These are phyloP conservation scores for Penicillium rolfsii DNA, from an alignment of 2,329 filamentous ascomycete species.

Conservation along the genomic window DNA sequence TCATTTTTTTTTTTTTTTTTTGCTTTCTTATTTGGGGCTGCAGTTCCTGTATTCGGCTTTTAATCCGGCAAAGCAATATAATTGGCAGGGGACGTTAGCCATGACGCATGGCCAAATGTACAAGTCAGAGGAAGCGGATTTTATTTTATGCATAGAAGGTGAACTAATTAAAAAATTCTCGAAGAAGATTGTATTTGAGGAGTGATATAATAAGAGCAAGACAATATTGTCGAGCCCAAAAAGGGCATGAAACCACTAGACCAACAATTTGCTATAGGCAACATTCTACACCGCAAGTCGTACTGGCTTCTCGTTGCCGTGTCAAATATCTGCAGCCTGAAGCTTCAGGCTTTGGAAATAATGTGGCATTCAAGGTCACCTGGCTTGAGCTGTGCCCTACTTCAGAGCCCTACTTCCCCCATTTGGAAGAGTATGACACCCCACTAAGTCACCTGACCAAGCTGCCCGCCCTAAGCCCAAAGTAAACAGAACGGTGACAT, in stretches of 20 bases:
- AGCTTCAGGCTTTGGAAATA: not conserved
- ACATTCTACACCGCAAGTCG: no score
- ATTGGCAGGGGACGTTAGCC: no score
- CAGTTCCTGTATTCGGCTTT: no score
- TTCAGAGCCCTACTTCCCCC: not conserved
- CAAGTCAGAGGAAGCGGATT: not conserved
- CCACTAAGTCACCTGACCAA: conserved; percentile 1
- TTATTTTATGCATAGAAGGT: not conserved
- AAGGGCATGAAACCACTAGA: no score
- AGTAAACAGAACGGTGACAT: conserved; percentile 12
- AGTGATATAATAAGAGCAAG: not conserved
- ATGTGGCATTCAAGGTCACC: not conserved
- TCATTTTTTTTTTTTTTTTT: not conserved
- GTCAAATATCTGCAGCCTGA: not conserved
- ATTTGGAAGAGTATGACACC: not conserved
- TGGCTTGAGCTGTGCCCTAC: not conserved
- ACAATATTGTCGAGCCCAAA: not conserved
- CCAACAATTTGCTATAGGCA: no score
- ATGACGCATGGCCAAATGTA: not conserved
- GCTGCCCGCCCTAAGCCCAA: conserved; percentile 21
- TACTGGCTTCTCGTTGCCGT: no score
- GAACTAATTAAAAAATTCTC: not conserved
- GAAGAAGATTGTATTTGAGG: no score
- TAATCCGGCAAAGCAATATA: no score
- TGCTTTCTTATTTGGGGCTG: no score